Base-by-base conservation (phyloP, 306 rosid genomes). In the Fagus crenata region DNA sequence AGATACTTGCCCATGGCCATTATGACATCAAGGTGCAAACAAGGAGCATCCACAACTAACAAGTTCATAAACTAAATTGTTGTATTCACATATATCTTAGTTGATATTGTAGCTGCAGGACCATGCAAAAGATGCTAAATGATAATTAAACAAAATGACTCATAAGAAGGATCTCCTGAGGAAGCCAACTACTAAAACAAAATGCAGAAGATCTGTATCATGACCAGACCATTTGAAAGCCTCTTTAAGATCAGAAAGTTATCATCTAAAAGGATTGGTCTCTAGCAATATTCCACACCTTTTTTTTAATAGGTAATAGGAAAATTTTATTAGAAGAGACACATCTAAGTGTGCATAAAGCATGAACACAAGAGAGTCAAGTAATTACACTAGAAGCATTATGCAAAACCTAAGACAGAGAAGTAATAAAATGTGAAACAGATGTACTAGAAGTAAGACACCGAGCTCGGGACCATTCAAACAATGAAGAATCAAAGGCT, bases 21-120 rank as follows among this genome's bases (percentile, higher is more conserved):
- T 32, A 60, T 60, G 67, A 31, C n/a, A 60, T 32, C 67, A 60
- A 60, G 51, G 51, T 8, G 51, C 67, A 32, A 60, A 60, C 40
- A 60, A 31, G 36, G 40, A 1, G 36, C 36, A 32, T 4, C 39
- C 5, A 32, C 59, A 54, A 54, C 31, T 54, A 18, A 28, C 13
- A 32, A 4, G 67, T 60, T 39, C 67, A 60, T 60, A 46, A 46
- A 14, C 51, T 46, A 46, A 46, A 9, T 12, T 46, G 51, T 8
- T 46, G 51, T 46, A 46, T 46, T 46, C 51, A 46, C 14, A 46
- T 46, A 46, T 9, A 2, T 8, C 14, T 46, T 46, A 7, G 51
- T 46, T 46, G 51, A 46, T 9, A 46, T 9, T 46, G 2, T 46
- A 2, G 0, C 8, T 46, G 51, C 13, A 46, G 14, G 11, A 46